A percentile compares a stretch with the other conserved stretches of the same genome.
Evolutionary conservation across 164 flowering plant species (phyloP).

Genomic region (Euptelea pleiosperma): DNA sequence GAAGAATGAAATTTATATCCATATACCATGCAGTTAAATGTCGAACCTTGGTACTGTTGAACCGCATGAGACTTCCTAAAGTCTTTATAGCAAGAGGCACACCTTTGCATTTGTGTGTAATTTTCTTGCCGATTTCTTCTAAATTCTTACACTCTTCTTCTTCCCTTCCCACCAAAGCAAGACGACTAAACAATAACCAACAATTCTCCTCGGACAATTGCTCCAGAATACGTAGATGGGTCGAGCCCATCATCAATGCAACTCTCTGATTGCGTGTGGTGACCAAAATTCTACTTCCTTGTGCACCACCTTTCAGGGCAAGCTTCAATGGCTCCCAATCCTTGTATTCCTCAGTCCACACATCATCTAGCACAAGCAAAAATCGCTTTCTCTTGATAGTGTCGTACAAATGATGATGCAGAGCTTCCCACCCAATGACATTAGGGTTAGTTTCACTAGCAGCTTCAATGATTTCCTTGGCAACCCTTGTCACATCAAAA

Average conservation of each 20-base stretch:
- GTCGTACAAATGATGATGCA: background rate
- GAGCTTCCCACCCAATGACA: background rate
- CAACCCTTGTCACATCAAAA: background rate
- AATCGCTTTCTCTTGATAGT: background rate
- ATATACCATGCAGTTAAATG: too few relatives aligned
- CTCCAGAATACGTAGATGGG: background rate
- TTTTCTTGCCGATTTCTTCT: background rate
- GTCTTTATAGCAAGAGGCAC: slow-evolving; percentile 12
- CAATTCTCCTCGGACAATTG: background rate
- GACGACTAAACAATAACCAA: background rate
- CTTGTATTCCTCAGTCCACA: slow-evolving; percentile 1
- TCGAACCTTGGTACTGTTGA: too few relatives aligned
- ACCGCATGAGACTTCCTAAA: slow-evolving; percentile 5
- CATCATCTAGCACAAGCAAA: slow-evolving; percentile 14
- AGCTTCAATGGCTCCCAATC: background rate
- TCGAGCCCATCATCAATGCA: background rate
- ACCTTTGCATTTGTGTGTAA: slow-evolving; percentile 7
- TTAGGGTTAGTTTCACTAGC: background rate
- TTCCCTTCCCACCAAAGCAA: background rate
- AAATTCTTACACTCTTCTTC: background rate
- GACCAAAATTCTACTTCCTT: slow-evolving; percentile 1
- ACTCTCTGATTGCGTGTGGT: background rate
- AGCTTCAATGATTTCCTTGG: background rate
- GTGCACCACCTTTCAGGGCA: background rate
- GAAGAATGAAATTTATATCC: too few relatives aligned